A percentile compares a stretch with the other conserved stretches of the same genome.
Conservation (phyloP, 2,329 filamentous ascomycete species). For the Stagonosporopsis vannaccii region DNA sequence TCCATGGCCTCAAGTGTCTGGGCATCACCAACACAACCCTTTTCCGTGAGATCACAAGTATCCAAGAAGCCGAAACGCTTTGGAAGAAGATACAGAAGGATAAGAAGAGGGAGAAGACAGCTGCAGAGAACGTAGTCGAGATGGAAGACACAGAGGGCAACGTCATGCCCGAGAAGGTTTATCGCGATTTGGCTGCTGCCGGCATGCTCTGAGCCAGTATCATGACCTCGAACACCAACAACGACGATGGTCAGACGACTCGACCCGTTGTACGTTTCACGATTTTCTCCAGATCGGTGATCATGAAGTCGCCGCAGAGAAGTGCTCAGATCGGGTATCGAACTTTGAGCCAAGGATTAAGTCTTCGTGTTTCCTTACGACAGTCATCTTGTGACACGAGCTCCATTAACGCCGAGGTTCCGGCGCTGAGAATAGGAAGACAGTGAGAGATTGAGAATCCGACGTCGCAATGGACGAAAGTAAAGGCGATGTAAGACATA, state of each 20-base stretch:
- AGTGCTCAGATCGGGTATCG: too few species aligned
- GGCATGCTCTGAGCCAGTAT: slow-evolving; percentile 62
- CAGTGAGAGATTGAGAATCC: neutral
- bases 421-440: neutral
- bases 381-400: neutral
- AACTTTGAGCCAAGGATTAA: neutral
- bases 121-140: slow-evolving; percentile 86
- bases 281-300: neutral
- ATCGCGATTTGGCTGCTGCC: slow-evolving; percentile 92
- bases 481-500: slow-evolving; percentile 11
- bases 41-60: slow-evolving; percentile 92
- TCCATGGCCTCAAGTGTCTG: slow-evolving; percentile 91
- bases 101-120: slow-evolving; percentile 76
- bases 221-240: neutral
- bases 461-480: neutral
- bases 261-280: neutral
- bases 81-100: slow-evolving; percentile 95
- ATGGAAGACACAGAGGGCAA: slow-evolving; percentile 99
- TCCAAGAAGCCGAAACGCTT: slow-evolving; percentile 84
- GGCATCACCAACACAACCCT: slow-evolving; percentile 91
- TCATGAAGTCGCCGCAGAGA: neutral
- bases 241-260: neutral
- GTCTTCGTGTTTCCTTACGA: neutral
- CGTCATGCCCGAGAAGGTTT: slow-evolving; percentile 99
- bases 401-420: neutral